Evolutionary conservation across 208 protist species (phyloP).

Genomic region (Trypanosoma scelopori): DNA sequence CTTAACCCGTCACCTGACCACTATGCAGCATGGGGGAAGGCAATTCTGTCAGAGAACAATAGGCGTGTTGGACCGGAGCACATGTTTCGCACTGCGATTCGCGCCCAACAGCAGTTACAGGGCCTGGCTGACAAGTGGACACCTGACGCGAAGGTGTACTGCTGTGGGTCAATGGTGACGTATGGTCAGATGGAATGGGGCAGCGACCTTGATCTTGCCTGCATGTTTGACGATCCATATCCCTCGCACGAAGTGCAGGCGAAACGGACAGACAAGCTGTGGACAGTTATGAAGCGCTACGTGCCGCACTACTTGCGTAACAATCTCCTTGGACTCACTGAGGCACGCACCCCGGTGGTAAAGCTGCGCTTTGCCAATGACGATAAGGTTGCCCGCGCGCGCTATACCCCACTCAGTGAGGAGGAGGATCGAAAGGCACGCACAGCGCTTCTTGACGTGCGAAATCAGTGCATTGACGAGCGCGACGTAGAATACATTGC

Average conservation of each 20-base stretch:
- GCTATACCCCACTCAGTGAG: conserved; percentile 78
- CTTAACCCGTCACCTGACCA: conserved; percentile 60
- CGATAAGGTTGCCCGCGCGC: conserved; percentile 70
- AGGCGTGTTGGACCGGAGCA: conserved; percentile 81
- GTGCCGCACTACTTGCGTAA: conserved; percentile 80
- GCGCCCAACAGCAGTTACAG: conserved; percentile 81
- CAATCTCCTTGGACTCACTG: conserved; percentile 68
- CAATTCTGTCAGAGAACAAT: conserved; percentile 74
- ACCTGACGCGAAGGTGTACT: conserved; percentile 89
- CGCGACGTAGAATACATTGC: conserved; percentile 86
- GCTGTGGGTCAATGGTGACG: conserved; percentile 84
- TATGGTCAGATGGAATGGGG: conserved; percentile 91
- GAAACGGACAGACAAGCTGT: conserved; percentile 86
- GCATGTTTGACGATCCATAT: conserved; percentile 89
- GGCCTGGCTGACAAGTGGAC: conserved; percentile 87
- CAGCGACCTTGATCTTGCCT: conserved; percentile 88
- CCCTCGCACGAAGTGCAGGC: conserved; percentile 74
- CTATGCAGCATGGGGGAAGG: conserved; percentile 77
- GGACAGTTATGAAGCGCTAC: conserved; percentile 87
- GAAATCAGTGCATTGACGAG: conserved; percentile 62
- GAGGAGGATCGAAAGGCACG: conserved; percentile 85
- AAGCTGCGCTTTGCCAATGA: conserved; percentile 82
- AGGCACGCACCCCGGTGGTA: conserved; percentile 86
- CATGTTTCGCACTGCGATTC: conserved; percentile 84
- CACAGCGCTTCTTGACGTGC: conserved; percentile 80